These are phyloP conservation scores for Liriodendron chinense DNA, from an alignment of 164 flowering plant species.

Conservation along the genomic window DNA sequence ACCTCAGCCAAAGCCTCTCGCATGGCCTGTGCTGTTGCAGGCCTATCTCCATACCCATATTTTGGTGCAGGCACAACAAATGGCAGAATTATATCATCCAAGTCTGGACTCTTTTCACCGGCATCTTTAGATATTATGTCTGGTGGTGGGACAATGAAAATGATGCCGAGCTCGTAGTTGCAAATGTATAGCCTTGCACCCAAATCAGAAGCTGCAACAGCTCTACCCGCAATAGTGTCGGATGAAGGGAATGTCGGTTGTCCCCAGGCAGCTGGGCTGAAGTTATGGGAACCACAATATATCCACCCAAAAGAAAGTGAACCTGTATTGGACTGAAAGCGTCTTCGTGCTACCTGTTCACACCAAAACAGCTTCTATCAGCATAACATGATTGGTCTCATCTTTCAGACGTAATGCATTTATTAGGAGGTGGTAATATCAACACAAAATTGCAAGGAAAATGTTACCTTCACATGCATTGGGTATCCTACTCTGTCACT, in stretches of 20 bases:
- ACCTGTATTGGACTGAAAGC: slow-evolving; percentile 50
- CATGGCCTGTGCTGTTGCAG: slow-evolving; percentile 80
- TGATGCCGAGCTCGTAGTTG: slow-evolving; percentile 84
- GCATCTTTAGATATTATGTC: slow-evolving; percentile 11
- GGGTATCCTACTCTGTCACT: slow-evolving; percentile 62
- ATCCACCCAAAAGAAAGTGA: slow-evolving; percentile 82
- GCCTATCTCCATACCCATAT: slow-evolving; percentile 52
- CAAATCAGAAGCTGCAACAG: slow-evolving; percentile 18
- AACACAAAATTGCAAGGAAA: not conserved
- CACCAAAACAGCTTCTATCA: not conserved
- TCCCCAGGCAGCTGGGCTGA: slow-evolving; percentile 97
- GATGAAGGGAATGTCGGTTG: slow-evolving; percentile 33
- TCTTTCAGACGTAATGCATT: not conserved
- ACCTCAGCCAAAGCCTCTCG: slow-evolving; percentile 53
- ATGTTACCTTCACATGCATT: slow-evolving; percentile 80
- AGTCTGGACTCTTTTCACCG: slow-evolving; percentile 13
- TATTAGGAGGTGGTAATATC: not conserved
- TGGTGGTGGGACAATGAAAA: slow-evolving; percentile 78
- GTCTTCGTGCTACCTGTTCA: slow-evolving; percentile 77
- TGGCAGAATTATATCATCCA: slow-evolving; percentile 71
- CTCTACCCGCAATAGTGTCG: slow-evolving; percentile 13
- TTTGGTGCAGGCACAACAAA: slow-evolving; percentile 82
- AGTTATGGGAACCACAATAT: slow-evolving; percentile 90
- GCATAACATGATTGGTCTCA: not conserved
- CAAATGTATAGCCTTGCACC: slow-evolving; percentile 57